Conservation (phyloP, 305 asterid genomes). For the Nicotiana rustica region DNA sequence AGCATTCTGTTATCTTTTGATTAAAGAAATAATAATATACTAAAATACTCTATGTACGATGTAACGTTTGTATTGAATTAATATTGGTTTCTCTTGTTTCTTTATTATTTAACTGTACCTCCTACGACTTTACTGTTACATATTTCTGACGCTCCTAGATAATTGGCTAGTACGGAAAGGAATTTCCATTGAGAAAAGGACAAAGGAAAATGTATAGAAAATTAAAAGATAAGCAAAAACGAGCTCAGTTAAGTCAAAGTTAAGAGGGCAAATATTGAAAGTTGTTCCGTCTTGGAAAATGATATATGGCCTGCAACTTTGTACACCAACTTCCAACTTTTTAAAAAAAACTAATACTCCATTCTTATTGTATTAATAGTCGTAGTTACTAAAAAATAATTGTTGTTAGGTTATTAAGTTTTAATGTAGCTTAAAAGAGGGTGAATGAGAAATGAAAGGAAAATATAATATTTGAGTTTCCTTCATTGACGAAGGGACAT, state of each 20-base stretch:
- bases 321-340: background rate
- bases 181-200: no score
- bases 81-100: background rate
- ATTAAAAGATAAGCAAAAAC: background rate
- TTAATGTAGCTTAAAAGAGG: no score
- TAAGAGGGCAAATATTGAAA: background rate
- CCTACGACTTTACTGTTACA: background rate
- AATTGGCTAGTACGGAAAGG: no score
- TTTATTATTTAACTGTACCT: background rate
- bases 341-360: no score
- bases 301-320: background rate
- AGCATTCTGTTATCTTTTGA: background rate
- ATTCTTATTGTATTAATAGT: no score
- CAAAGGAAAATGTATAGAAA: no score
- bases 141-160: background rate
- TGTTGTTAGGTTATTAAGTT: no score
- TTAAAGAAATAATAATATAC: background rate
- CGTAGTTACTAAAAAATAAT: no score
- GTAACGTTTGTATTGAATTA: background rate
- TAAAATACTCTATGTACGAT: background rate
- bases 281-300: background rate
- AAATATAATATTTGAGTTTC: no score
- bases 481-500: no score
- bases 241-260: background rate
- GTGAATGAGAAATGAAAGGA: no score